Conservation (phyloP, 345 rosid species). For the Pseudoturritis turrita region DNA sequence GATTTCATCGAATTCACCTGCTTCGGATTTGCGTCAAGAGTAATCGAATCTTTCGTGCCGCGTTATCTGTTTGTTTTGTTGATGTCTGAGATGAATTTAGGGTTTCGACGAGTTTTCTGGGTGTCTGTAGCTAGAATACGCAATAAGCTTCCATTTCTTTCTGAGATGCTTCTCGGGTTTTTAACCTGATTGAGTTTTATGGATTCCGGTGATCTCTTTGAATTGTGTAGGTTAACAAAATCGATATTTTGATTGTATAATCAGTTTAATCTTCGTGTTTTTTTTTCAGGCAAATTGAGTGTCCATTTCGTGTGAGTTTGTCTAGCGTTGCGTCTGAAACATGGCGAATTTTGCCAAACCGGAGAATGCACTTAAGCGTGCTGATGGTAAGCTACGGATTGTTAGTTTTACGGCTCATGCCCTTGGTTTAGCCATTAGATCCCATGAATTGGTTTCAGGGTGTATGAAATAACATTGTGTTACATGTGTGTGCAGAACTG, state of each 20-base stretch:
- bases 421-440: neutral
- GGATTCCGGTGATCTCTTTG: neutral
- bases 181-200: neutral
- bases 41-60: slow-evolving; percentile 12
- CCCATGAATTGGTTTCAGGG: neutral
- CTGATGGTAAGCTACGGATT: slow-evolving; percentile 57
- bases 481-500: slow-evolving; percentile 49
- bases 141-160: neutral
- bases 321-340: slow-evolving; percentile 18
- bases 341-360: slow-evolving; percentile 85
- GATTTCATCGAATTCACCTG: slow-evolving; percentile 11
- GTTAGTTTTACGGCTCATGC: neutral
- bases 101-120: slow-evolving; percentile 6
- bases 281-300: slow-evolving; percentile 17
- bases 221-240: neutral
- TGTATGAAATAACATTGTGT: neutral
- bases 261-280: neutral
- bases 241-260: neutral
- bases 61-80: neutral
- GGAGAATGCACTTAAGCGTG: slow-evolving; percentile 88
- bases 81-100: slow-evolving; percentile 11
- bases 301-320: neutral
- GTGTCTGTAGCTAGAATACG: neutral
- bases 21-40: neutral
- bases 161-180: neutral